Conservation (phyloP, 352 stramenopile genomes). For the Elongisporangium anandrum region DNA sequence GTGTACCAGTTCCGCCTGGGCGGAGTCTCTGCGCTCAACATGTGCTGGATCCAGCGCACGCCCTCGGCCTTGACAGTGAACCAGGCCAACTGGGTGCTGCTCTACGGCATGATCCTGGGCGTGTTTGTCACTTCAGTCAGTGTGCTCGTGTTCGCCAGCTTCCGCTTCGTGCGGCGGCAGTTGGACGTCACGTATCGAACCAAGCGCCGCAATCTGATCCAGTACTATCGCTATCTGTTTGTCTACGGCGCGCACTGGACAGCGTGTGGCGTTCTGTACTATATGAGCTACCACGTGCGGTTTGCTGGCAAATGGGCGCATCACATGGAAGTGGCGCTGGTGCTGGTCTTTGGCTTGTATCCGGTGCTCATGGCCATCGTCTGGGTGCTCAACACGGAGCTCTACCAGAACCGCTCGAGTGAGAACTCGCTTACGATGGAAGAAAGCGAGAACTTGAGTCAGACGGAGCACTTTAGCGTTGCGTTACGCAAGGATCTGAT, state of each 20-base stretch:
- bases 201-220: constrained; percentile 75
- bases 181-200: constrained; percentile 81
- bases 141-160: constrained; percentile 79
- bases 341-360: constrained; percentile 69
- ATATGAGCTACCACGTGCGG: constrained; percentile 55
- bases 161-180: constrained; percentile 79
- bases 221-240: constrained; percentile 85
- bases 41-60: constrained; percentile 75
- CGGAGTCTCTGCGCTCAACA: constrained; percentile 63
- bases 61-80: constrained; percentile 38
- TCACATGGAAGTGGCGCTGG: constrained; percentile 54
- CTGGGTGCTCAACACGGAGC: constrained; percentile 80
- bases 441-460: constrained; percentile 20
- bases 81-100: constrained; percentile 52
- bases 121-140: constrained; percentile 59
- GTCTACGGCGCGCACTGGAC: constrained; percentile 72
- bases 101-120: constrained; percentile 48
- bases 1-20: constrained; percentile 61
- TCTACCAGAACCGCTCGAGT: constrained; percentile 73
- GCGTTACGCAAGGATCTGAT: constrained; percentile 81
- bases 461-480: constrained; percentile 76
- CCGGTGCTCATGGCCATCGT: constrained; percentile 65
- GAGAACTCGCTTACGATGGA: constrained; percentile 64
- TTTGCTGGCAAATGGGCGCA: constrained; percentile 59
- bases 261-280: constrained; percentile 65